phyloP scores from a whole-genome alignment of 345 rosid genomes.

The Kernera saxatilis region DNA sequence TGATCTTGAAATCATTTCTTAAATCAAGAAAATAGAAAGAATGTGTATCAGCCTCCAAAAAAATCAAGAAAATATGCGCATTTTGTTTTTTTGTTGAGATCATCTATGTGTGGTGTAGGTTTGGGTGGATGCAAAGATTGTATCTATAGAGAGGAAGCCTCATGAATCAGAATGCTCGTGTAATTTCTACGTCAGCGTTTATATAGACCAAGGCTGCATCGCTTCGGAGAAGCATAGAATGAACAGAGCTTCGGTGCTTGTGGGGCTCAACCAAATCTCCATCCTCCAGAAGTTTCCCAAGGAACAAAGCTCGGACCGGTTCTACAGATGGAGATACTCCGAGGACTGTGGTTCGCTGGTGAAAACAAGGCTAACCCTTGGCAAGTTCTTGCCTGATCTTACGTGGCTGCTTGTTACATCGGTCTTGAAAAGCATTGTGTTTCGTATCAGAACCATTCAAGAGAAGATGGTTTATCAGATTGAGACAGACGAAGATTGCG shows the following conservation, averaged over 20 bases:
- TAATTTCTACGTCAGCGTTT: constrained; percentile 51
- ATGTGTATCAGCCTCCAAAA: no score
- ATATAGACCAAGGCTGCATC: constrained; percentile 50
- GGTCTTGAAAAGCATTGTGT: constrained; percentile 42
- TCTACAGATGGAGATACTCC: constrained; percentile 61
- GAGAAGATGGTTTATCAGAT: constrained; percentile 64
- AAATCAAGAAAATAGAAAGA: no score
- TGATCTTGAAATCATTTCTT: no score
- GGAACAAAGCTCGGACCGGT: constrained; percentile 37
- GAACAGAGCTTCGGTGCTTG: constrained; percentile 34
- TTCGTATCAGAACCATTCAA: constrained; percentile 49
- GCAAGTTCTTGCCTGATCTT: constrained; percentile 60
- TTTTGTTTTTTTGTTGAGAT: no score
- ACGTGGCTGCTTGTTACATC: constrained; percentile 70
- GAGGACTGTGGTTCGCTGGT: constrained; percentile 50
- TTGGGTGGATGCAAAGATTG: constrained; percentile 76
- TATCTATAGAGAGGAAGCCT: constrained; percentile 69
- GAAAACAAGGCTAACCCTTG: constrained; percentile 52
- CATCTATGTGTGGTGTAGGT: no score
- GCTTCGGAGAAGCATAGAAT: constrained; percentile 53
- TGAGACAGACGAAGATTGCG: constrained; percentile 37
- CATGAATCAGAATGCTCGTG: constrained; percentile 61
- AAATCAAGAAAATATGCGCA: no score
- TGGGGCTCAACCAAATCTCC: constrained; percentile 52
- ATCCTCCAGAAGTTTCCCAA: constrained; percentile 59